These are phyloP conservation scores for Lactarius quietus DNA, from an alignment of 768 basidiomycete genomes.

Conservation along the genomic window DNA sequence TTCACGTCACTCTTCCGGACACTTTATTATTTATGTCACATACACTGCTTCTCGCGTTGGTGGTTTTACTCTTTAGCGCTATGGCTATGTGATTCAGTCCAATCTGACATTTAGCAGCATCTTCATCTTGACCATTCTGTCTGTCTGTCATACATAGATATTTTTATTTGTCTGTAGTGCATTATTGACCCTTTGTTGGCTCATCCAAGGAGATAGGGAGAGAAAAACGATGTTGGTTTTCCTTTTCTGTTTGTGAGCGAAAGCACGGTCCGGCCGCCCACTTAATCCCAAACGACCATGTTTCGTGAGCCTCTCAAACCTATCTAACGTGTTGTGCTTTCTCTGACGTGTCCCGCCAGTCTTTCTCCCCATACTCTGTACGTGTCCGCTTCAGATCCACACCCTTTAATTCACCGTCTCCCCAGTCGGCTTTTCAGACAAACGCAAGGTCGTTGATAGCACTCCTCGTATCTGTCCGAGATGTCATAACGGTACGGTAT, in stretches of 20 bases:
- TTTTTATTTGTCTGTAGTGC: constrained; percentile 27
- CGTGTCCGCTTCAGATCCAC: constrained; percentile 1
- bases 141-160: constrained; percentile 26
- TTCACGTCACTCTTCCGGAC: not conserved
- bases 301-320: constrained; percentile 11
- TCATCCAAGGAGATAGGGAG: not conserved
- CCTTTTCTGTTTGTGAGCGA: not conserved
- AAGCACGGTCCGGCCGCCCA: too few species aligned
- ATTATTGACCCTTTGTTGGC: constrained; percentile 5
- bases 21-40: constrained; percentile 15
- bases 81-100: not conserved
- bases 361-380: constrained; percentile 38
- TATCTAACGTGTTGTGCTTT: not conserved
- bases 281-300: not conserved
- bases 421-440: constrained; percentile 65
- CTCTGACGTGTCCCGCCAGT: constrained; percentile 28
- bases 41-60: constrained; percentile 8
- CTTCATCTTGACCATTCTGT: constrained; percentile 16
- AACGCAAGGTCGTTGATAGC: constrained; percentile 52
- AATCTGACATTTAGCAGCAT: constrained; percentile 14
- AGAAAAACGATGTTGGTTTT: not conserved
- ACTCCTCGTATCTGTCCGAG: constrained; percentile 60
- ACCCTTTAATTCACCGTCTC: constrained; percentile 13
- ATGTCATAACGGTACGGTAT: constrained; percentile 58
- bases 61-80: not conserved